Percentiles rank a stretch among this genome's conserved stretches.
These are phyloP conservation scores for Mycosphaerelloides madeirae DNA, from an alignment of 2,329 filamentous ascomycete genomes.

Conservation along the genomic window DNA sequence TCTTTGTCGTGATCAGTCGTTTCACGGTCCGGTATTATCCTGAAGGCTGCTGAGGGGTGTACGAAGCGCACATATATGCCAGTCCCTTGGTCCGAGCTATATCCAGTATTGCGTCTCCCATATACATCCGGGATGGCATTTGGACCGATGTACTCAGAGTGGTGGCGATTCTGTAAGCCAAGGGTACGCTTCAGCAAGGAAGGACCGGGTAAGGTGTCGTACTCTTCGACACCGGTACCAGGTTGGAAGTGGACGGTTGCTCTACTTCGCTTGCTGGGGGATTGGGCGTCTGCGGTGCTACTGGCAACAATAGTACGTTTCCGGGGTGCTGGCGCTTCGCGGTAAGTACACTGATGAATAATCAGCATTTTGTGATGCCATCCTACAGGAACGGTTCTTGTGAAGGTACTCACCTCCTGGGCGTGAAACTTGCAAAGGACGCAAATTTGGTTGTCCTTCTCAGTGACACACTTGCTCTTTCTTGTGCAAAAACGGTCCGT, in stretches of 20 bases:
- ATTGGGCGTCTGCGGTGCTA: conserved; percentile 4
- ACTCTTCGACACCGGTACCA: conserved; percentile 52
- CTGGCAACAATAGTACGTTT: conserved; percentile 12
- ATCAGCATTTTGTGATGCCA: too few relatives aligned
- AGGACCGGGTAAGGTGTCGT: conserved; percentile 64
- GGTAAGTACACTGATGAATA: conserved; percentile 70
- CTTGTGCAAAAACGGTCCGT: too few relatives aligned
- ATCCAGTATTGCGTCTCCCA: conserved; percentile 6
- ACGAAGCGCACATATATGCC: conserved; percentile 57
- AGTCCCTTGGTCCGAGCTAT: neutral
- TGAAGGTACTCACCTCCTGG: too few relatives aligned
- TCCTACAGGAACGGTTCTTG: too few relatives aligned
- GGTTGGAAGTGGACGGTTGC: conserved; percentile 14
- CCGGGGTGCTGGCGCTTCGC: conserved; percentile 40
- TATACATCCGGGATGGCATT: conserved; percentile 22
- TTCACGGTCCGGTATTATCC: conserved; percentile 58
- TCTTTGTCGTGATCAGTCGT: conserved; percentile 19
- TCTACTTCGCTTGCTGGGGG: conserved; percentile 13
- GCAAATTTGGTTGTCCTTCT: conserved; percentile 20
- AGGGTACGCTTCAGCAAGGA: conserved; percentile 61
- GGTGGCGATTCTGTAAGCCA: conserved; percentile 30
- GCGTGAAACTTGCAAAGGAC: conserved; percentile 48
- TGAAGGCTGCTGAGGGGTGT: conserved; percentile 69
- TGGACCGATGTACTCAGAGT: conserved; percentile 26
- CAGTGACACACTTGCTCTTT: conserved; percentile 23